Conservation (phyloP, 2,329 filamentous ascomycete genomes). For the Hypoxylon rubiginosum region DNA sequence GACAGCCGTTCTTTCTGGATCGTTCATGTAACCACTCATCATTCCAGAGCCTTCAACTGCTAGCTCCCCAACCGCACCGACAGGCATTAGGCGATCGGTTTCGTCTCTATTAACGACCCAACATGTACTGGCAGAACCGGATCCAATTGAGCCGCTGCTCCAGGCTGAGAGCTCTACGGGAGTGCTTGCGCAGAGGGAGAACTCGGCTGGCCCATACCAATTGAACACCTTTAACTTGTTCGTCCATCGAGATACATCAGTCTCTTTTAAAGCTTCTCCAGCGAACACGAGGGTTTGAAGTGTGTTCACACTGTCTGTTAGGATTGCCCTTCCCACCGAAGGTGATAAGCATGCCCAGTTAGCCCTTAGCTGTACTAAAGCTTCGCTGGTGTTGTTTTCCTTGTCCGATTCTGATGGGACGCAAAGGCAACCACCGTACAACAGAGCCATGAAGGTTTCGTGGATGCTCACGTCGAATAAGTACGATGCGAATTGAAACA, state of each 20-base stretch:
- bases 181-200: too few species aligned
- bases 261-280: too few species aligned
- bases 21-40: slow-evolving; percentile 18
- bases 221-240: too few species aligned
- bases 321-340: slow-evolving; percentile 22
- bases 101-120: slow-evolving; percentile 36
- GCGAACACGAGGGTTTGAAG: too few species aligned
- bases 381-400: slow-evolving; percentile 49
- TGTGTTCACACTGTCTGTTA: too few species aligned
- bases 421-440: slow-evolving; percentile 44
- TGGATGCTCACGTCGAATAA: slow-evolving; percentile 56
- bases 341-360: slow-evolving; percentile 30
- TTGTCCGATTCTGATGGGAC: slow-evolving; percentile 54
- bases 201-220: too few species aligned
- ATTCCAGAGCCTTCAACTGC: slow-evolving; percentile 29
- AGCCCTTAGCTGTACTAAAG: slow-evolving; percentile 22
- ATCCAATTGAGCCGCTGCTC: slow-evolving; percentile 31
- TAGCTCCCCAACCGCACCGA: slow-evolving; percentile 30
- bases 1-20: slow-evolving; percentile 26
- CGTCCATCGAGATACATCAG: too few species aligned
- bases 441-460: slow-evolving; percentile 55
- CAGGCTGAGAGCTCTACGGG: slow-evolving; percentile 33
- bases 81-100: slow-evolving; percentile 16
- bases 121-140: slow-evolving; percentile 30
- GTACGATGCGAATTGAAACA: slow-evolving; percentile 48